Conservation (phyloP, 768 basidiomycete species). For the Suillus alpinus region DNA sequence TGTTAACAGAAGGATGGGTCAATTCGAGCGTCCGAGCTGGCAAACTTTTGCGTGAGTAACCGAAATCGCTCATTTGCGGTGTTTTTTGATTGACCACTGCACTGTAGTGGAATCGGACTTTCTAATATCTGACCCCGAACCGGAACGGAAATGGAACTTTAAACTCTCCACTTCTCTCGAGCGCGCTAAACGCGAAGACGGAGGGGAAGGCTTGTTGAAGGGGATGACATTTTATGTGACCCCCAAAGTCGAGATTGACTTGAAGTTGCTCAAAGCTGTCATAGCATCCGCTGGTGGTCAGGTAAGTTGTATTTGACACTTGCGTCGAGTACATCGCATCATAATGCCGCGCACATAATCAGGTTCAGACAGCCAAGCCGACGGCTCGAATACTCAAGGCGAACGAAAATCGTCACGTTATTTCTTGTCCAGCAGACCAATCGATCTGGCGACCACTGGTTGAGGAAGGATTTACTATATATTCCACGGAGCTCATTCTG, state of each 20-base stretch:
- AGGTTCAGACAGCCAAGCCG: constrained; percentile 48
- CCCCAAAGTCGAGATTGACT: constrained; percentile 55
- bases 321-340: not conserved
- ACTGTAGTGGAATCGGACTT: constrained; percentile 61
- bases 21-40: constrained; percentile 52
- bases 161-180: constrained; percentile 57
- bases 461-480: constrained; percentile 52
- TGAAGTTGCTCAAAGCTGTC: constrained; percentile 64
- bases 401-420: constrained; percentile 50
- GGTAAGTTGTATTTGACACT: constrained; percentile 36
- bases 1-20: constrained; percentile 73
- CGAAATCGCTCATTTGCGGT: not conserved
- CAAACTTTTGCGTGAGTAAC: constrained; percentile 59
- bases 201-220: constrained; percentile 53
- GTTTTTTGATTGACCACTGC: not conserved
- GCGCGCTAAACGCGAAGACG: constrained; percentile 47
- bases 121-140: constrained; percentile 53
- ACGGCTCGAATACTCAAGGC: constrained; percentile 54
- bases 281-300: constrained; percentile 69
- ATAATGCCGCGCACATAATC: not conserved
- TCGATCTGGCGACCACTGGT: constrained; percentile 65
- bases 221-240: constrained; percentile 77
- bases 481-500: constrained; percentile 66
- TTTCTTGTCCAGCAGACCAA: constrained; percentile 65
- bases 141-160: constrained; percentile 68